Conservation (phyloP, 2,329 filamentous ascomycete species). For the Didymella lethalis region DNA sequence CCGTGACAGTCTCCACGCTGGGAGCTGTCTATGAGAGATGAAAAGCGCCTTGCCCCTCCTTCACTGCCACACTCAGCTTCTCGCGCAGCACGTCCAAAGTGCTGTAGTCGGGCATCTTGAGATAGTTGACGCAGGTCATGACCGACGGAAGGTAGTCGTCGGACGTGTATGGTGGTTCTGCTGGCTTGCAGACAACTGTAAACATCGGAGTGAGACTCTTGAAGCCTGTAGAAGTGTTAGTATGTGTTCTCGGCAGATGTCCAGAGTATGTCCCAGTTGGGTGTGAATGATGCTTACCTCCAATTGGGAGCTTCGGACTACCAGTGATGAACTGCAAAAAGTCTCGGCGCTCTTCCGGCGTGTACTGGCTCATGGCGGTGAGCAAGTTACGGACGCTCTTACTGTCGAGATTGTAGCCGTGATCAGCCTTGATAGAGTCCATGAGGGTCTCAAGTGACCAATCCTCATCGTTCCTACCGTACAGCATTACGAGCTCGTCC, state of each 20-base stretch:
- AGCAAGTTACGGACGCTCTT: slow-evolving; percentile 92
- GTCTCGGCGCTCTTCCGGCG: slow-evolving; percentile 77
- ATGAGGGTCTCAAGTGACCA: slow-evolving; percentile 97
- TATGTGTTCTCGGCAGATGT: background rate
- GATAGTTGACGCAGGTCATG: slow-evolving; percentile 99
- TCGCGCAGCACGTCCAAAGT: slow-evolving; percentile 76
- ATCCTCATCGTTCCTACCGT: slow-evolving; percentile 91
- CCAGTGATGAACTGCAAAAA: slow-evolving; percentile 98
- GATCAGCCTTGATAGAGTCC: slow-evolving; percentile 98
- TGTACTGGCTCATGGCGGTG: slow-evolving; percentile 91
- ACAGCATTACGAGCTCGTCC: slow-evolving; percentile 91
- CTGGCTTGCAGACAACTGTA: slow-evolving; percentile 98
- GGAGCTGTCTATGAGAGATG: slow-evolving; percentile 76
- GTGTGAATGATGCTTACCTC: slow-evolving; percentile 69
- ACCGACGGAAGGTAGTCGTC: slow-evolving; percentile 99
- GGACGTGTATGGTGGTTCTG: slow-evolving; percentile 88
- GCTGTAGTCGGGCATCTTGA: slow-evolving; percentile 96
- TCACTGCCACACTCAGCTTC: slow-evolving; percentile 84
- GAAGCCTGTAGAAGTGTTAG: slow-evolving; percentile 70
- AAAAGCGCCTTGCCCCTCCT: slow-evolving; percentile 96
- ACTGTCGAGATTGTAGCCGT: slow-evolving; percentile 98
- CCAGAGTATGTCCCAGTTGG: too few species aligned
- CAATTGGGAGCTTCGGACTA: slow-evolving; percentile 96
- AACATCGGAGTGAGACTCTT: slow-evolving; percentile 98
- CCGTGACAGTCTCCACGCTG: slow-evolving; percentile 4